phyloP scores from a whole-genome alignment of 192 early-diverging fungal genomes.

The Rhizophagus sp. region DNA sequence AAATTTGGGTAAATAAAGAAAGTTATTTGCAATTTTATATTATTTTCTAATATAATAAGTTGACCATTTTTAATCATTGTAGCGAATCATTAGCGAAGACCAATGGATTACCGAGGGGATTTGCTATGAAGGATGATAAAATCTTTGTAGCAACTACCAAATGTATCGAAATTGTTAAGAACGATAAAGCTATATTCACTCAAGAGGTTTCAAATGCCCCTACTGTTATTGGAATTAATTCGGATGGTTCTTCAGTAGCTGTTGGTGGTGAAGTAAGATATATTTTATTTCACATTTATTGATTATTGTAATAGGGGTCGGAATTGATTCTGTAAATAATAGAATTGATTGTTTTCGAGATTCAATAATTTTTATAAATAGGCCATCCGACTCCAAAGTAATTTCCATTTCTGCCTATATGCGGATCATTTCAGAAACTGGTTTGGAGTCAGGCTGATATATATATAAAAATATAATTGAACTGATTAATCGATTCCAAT shows the following conservation, averaged over 20 bases:
- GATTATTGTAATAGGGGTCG: too few relatives aligned
- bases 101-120: conserved; percentile 50
- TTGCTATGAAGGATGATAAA: conserved; percentile 50
- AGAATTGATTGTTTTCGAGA: too few relatives aligned
- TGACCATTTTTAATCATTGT: conserved; percentile 8
- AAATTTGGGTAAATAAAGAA: conserved; percentile 41
- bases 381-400: too few relatives aligned
- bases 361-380: too few relatives aligned
- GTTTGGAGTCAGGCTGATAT: too few relatives aligned
- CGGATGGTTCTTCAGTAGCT: conserved; percentile 52
- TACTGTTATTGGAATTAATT: conserved; percentile 55
- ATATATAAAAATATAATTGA: too few relatives aligned
- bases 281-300: conserved; percentile 5
- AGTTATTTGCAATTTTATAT: neutral
- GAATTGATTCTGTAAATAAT: too few relatives aligned
- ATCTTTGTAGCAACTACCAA: conserved; percentile 56
- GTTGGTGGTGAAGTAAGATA: conserved; percentile 64
- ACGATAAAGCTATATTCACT: conserved; percentile 43
- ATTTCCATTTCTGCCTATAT: too few relatives aligned
- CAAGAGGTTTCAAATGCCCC: conserved; percentile 50
- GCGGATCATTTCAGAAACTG: too few relatives aligned
- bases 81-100: conserved; percentile 50
- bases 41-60: neutral
- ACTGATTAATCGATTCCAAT: too few relatives aligned
- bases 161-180: conserved; percentile 53